A percentile compares a stretch with the other conserved stretches of the same genome.
These are phyloP conservation scores for Phytopythium sindhum DNA, from an alignment of 352 stramenopile genomes.

Conservation along the genomic window DNA sequence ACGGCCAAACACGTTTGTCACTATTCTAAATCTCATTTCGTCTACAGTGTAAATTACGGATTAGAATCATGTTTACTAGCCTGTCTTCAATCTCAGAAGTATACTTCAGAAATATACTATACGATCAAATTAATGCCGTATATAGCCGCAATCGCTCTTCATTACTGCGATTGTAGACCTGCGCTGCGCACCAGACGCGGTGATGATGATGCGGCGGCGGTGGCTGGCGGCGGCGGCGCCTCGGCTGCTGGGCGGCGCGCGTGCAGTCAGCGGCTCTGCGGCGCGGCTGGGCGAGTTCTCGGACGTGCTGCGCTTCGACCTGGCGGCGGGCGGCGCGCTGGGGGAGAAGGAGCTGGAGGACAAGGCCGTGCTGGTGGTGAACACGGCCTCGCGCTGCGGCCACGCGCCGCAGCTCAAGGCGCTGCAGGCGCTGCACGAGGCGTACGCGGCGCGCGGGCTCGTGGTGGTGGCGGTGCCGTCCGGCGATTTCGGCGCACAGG, in stretches of 20 bases:
- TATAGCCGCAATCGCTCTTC: too few species aligned
- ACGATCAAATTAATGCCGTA: too few species aligned
- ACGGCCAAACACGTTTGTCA: too few species aligned
- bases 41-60: too few species aligned
- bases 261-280: neutral
- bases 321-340: conserved; percentile 28
- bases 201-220: neutral
- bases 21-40: too few species aligned
- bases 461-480: conserved; percentile 61
- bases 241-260: too few species aligned
- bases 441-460: conserved; percentile 36
- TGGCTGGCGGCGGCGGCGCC: neutral
- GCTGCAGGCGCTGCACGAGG: conserved; percentile 52
- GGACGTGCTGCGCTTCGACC: conserved; percentile 37
- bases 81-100: too few species aligned
- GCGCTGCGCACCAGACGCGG: too few species aligned
- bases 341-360: conserved; percentile 28
- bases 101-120: too few species aligned
- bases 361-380: conserved; percentile 59
- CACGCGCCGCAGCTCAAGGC: conserved; percentile 43
- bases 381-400: conserved; percentile 65
- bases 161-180: too few species aligned
- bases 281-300: conserved; percentile 33
- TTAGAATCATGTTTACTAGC: too few species aligned
- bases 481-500: conserved; percentile 63